Evolutionary conservation across 371 early-diverging fungal genomes (phyloP), one percentile per base, ranked within the genome.

Genomic region (Mucor saturninus): DNA sequence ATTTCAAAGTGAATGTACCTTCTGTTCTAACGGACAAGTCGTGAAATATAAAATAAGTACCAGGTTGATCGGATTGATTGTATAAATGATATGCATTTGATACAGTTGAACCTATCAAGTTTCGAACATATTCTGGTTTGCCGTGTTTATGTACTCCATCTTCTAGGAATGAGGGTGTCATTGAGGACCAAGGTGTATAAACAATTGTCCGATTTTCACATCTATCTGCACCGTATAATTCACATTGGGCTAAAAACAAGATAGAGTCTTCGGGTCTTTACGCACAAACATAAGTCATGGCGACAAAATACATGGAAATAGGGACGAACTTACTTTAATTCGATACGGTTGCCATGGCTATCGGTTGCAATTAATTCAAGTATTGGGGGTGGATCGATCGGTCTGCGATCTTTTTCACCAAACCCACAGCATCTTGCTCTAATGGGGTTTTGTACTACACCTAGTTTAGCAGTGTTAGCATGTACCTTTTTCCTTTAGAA

Each of bases 391-490:
- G 74, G 74, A 53, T 74, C 74, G 21, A 74, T 67, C 1, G 74
- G 71, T 35, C 74, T 57, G 4, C 69, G 62, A 15, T 73, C 73
- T 56, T 73, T 73, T 58, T 73, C 67, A 7, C 73, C 73, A 64
- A 73, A 68, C 53, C 69, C 72, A 65, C 89, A 87, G 78, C 87
- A 84, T 38, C 89, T 74, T 43, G 89, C 89, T 52, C 87, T 66
- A 29, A 84, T 60, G 26, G 91, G 90, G 54, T 88, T 81, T 70
- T 90, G 89, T 56, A 64, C 62, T 3, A 70, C 57, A 4, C 42
- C 71, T 70, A 46, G 2, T 7, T 13, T 14, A 15, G 8, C 28
- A 29, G 50, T 11, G 46, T 4, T 21, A 46, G 11, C 6, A 0
- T 13, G 21, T 46, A 21, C 46, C 21, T 51, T 26, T 51, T 51